Percentiles rank a stretch among this genome's conserved stretches.
phyloP scores from a whole-genome alignment of 2,329 filamentous ascomycete species.

The Nigrograna mackinnonii region DNA sequence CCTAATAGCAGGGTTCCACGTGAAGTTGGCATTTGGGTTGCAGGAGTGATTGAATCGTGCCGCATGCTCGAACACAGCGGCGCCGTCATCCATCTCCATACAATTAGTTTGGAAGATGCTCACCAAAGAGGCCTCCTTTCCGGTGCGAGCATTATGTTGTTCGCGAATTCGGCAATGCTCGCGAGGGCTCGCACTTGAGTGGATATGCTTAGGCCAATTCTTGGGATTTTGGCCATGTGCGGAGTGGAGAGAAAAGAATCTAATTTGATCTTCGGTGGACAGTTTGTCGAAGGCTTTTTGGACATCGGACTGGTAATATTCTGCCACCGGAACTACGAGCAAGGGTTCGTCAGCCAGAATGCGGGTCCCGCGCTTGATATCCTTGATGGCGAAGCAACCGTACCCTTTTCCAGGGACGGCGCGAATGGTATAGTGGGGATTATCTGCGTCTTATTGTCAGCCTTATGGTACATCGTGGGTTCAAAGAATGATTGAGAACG shows the following conservation, averaged over 20 bases:
- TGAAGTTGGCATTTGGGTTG: conserved; percentile 43
- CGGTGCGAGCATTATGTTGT: conserved; percentile 33
- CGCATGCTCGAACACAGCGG: conserved; percentile 39
- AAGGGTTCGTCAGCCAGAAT: conserved; percentile 46
- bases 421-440: conserved; percentile 33
- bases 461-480: no score
- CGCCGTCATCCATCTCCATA: conserved; percentile 37
- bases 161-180: conserved; percentile 31
- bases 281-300: conserved; percentile 24
- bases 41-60: conserved; percentile 48
- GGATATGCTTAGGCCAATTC: conserved; percentile 29
- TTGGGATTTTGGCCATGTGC: conserved; percentile 27
- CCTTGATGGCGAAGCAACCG: conserved; percentile 43
- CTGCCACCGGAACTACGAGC: conserved; percentile 31
- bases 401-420: conserved; percentile 43
- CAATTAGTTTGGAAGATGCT: conserved; percentile 48
- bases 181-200: conserved; percentile 13
- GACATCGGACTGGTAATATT: conserved; percentile 40
- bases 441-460: no score
- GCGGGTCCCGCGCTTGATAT: conserved; percentile 41
- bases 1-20: conserved; percentile 33
- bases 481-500: no score
- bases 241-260: conserved; percentile 33
- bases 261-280: conserved; percentile 14
- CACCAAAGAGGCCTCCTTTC: conserved; percentile 19